Evolutionary conservation across 257 asterid genomes (phyloP).

Genomic region (Gardenia jasminoides): DNA sequence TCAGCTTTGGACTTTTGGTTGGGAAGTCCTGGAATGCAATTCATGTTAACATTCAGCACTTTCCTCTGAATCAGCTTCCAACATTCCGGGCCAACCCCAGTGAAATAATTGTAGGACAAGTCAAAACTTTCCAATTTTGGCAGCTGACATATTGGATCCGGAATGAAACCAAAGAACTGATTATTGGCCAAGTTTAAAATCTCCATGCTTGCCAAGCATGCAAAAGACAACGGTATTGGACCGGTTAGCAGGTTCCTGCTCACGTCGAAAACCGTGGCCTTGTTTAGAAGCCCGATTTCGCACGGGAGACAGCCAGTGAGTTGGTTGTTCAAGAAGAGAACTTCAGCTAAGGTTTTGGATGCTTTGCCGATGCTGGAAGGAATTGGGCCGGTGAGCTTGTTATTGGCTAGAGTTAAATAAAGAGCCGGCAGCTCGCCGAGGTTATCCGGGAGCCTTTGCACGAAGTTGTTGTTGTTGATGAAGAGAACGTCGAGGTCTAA

Average conservation of each 20-base stretch:
- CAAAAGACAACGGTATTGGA: conserved; percentile 59
- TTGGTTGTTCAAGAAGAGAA: conserved; percentile 42
- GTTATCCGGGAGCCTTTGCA: conserved; percentile 34
- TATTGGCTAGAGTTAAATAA: conserved; percentile 57
- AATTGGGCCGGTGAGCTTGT: conserved; percentile 45
- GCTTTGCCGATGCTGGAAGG: conserved; percentile 49
- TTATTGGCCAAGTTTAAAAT: conserved; percentile 36
- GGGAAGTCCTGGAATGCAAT: conserved; percentile 54
- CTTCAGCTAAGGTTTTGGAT: conserved; percentile 27
- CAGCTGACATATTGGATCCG: conserved; percentile 54
- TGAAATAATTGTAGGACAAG: conserved; percentile 48
- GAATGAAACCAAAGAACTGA: conserved; percentile 48
- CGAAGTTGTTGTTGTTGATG: conserved; percentile 59
- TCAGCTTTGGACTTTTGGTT: conserved; percentile 36
- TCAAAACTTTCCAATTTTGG: conserved; percentile 21
- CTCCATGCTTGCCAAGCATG: conserved; percentile 38
- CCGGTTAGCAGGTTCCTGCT: conserved; percentile 50
- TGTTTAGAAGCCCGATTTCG: conserved; percentile 49
- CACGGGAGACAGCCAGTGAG: conserved; percentile 61
- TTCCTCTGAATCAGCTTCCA: conserved; percentile 37
- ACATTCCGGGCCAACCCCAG: conserved; percentile 59
- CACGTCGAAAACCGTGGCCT: conserved; percentile 45
- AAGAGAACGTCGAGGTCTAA: conserved; percentile 63
- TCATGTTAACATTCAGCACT: conserved; percentile 45
- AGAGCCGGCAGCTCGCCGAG: conserved; percentile 41